phyloP scores from a whole-genome alignment of 768 basidiomycete species.

The Galerina marginata region DNA sequence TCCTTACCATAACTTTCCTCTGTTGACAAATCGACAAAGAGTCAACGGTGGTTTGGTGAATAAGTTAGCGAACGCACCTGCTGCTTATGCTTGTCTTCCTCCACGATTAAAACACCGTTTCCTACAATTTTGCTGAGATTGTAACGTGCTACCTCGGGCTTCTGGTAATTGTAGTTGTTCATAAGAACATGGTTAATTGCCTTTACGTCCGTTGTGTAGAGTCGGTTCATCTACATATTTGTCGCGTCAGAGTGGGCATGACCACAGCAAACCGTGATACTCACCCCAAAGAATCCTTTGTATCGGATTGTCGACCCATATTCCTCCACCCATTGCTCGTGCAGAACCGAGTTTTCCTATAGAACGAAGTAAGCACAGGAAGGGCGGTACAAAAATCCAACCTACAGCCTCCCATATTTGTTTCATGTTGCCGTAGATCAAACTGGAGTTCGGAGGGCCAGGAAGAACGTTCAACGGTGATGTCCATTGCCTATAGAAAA shows the following conservation, averaged over 20 bases:
- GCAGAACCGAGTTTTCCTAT: slow-evolving; percentile 42
- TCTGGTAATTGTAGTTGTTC: slow-evolving; percentile 60
- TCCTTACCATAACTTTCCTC: slow-evolving; percentile 49
- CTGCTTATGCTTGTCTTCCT: slow-evolving; percentile 51
- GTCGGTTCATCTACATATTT: slow-evolving; percentile 35
- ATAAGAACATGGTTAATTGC: slow-evolving; percentile 70
- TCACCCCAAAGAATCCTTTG: slow-evolving; percentile 49
- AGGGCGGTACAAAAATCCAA: not conserved
- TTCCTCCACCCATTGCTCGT: slow-evolving; percentile 53
- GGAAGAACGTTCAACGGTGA: slow-evolving; percentile 55
- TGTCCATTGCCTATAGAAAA: slow-evolving; percentile 36
- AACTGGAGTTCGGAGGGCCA: slow-evolving; percentile 51
- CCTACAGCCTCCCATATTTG: slow-evolving; percentile 49
- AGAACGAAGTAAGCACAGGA: not conserved
- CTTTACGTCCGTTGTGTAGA: slow-evolving; percentile 65
- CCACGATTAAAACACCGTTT: slow-evolving; percentile 52
- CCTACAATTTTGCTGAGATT: slow-evolving; percentile 49
- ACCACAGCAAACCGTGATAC: slow-evolving; percentile 17
- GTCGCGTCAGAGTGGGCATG: not conserved
- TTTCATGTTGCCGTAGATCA: slow-evolving; percentile 53
- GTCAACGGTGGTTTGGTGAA: not conserved
- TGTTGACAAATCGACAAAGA: slow-evolving; percentile 27
- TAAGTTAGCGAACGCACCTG: slow-evolving; percentile 36
- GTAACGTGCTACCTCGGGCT: slow-evolving; percentile 47
- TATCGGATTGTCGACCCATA: slow-evolving; percentile 55